Evolutionary conservation across 768 basidiomycete genomes (phyloP).

Genomic region (Auricularia sp.): DNA sequence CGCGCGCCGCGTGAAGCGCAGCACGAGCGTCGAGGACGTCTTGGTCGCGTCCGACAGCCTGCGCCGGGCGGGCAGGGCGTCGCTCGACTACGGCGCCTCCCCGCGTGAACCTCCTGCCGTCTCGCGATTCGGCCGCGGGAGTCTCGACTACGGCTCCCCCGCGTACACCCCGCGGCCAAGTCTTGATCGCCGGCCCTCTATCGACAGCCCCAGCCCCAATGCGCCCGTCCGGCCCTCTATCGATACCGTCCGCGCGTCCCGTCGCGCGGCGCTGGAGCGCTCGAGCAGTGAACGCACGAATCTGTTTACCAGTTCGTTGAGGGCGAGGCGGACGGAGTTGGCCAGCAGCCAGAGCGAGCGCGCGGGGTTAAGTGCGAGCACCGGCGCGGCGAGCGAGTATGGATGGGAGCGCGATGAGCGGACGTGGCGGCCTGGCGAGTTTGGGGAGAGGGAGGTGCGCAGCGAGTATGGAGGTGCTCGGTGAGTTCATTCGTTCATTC

Average conservation of each 20-base stretch:
- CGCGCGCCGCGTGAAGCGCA: neutral
- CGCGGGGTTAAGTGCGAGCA: no score
- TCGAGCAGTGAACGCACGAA: neutral
- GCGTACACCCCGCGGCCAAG: neutral
- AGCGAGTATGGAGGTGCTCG: neutral
- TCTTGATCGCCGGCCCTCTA: no score
- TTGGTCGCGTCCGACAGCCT: neutral
- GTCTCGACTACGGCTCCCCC: neutral
- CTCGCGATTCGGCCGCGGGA: neutral
- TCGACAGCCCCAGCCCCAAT: no score
- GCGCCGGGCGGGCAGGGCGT: neutral
- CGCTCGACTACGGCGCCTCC: neutral
- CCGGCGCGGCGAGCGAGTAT: no score
- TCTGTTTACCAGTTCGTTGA: neutral
- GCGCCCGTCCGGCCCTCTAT: neutral
- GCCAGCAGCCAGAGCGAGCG: no score
- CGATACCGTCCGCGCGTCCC: neutral
- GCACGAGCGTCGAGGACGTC: neutral
- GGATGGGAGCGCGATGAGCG: neutral
- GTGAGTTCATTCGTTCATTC: neutral
- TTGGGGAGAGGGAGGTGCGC: neutral
- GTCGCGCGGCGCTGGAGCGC: neutral
- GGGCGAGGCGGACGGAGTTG: neutral
- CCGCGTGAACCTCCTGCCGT: neutral
- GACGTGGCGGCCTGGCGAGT: neutral